These are phyloP conservation scores for Chytriomyces hyalinus DNA, from an alignment of 192 early-diverging fungal species.

Conservation along the genomic window DNA sequence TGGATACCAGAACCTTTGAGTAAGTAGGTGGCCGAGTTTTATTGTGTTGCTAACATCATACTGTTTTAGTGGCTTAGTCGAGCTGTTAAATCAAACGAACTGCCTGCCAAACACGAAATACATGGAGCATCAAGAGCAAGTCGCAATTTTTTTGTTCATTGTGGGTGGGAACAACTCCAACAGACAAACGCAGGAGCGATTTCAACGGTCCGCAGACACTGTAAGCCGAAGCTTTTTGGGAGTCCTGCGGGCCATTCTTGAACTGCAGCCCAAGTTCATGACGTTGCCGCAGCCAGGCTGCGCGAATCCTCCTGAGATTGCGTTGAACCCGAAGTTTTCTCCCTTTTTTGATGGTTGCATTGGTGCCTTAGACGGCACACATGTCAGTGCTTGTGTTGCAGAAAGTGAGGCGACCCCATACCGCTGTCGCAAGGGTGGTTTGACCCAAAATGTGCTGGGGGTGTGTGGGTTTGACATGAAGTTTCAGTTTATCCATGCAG, in stretches of 20 bases:
- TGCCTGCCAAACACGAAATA: not conserved
- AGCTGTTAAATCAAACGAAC: not conserved
- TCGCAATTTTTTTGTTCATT: not conserved
- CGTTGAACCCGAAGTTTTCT: not conserved
- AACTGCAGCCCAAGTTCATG: not conserved
- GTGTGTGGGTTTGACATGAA: conserved; percentile 10
- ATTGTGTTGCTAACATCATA: not conserved
- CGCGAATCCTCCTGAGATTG: conserved; percentile 3
- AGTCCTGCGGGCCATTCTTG: not conserved
- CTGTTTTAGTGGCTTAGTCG: not conserved
- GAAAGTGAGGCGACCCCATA: not conserved
- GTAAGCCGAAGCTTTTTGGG: not conserved
- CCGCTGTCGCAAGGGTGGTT: not conserved
- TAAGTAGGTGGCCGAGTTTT: not conserved
- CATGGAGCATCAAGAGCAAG: not conserved
- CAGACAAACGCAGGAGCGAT: not conserved
- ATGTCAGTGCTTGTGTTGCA: conserved; percentile 18
- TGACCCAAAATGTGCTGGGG: conserved; percentile 23
- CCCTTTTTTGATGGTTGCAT: conserved; percentile 25
- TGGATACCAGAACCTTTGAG: not conserved
- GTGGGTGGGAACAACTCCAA: conserved; percentile 2
- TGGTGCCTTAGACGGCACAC: conserved; percentile 35
- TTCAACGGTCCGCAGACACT: not conserved
- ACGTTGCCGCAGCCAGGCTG: not conserved
- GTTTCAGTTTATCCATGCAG: conserved; percentile 19